These are phyloP conservation scores for Rhododendron molle DNA, from an alignment of 148 eudicot genomes.

Conservation along the genomic window DNA sequence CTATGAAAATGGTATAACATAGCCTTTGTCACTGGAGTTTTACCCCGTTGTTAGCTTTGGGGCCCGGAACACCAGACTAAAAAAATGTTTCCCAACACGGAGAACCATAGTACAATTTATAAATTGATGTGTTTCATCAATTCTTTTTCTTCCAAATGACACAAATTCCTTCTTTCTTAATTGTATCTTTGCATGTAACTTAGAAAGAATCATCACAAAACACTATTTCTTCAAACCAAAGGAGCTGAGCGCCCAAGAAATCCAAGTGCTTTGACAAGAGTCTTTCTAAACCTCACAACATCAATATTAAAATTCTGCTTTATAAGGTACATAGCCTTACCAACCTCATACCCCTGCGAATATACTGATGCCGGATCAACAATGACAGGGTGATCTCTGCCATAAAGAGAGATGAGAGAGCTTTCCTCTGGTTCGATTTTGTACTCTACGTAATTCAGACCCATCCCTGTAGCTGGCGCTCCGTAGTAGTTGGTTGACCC, in stretches of 20 bases:
- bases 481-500: conserved; percentile 32
- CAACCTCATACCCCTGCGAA: conserved; percentile 13
- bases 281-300: conserved; percentile 32
- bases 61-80: no score
- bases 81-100: no score
- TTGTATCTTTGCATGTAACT: not conserved
- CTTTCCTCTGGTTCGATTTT: no score
- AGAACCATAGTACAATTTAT: not conserved
- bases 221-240: not conserved
- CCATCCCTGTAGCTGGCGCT: conserved; percentile 38
- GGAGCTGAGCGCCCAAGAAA: not conserved
- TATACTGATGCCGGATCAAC: not conserved
- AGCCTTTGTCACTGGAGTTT: no score
- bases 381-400: no score
- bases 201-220: not conserved
- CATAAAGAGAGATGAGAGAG: no score
- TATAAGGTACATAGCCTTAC: conserved; percentile 39
- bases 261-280: not conserved
- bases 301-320: conserved; percentile 44
- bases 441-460: not conserved
- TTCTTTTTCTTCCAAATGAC: not conserved
- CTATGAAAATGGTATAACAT: no score
- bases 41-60: no score
- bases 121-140: not conserved
- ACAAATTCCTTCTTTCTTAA: not conserved